phyloP scores from a whole-genome alignment of 306 rosid species.

The Dryas alaskensis region DNA sequence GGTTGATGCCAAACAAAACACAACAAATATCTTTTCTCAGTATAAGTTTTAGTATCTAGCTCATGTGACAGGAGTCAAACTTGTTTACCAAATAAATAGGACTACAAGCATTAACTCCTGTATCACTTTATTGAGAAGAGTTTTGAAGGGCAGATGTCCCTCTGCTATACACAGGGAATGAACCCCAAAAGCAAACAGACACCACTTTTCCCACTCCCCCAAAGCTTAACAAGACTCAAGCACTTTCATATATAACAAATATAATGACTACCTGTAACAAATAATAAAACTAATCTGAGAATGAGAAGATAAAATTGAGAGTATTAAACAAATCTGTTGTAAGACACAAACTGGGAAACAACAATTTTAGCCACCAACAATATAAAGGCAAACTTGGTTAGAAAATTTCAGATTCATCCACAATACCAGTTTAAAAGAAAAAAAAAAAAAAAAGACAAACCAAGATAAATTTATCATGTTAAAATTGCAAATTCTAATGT shows the following conservation, averaged over 20 bases:
- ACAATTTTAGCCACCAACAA: background rate
- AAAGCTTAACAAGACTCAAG: conserved; percentile 1
- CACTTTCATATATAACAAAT: background rate
- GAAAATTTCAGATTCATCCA: too few species aligned
- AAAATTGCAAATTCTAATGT: too few species aligned
- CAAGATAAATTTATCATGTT: too few species aligned
- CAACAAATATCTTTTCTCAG: too few species aligned
- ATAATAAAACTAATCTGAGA: background rate
- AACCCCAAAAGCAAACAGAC: conserved; percentile 29
- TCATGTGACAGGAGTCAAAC: conserved; percentile 58
- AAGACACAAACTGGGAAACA: background rate
- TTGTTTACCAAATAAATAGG: conserved; percentile 41
- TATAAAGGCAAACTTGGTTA: too few species aligned
- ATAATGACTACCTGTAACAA: background rate
- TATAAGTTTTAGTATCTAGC: too few species aligned
- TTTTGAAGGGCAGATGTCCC: too few species aligned
- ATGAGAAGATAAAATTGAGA: background rate
- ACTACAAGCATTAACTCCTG: conserved; percentile 50
- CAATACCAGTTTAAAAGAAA: too few species aligned
- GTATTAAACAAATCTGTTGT: background rate
- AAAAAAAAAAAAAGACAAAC: too few species aligned
- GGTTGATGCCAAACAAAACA: too few species aligned
- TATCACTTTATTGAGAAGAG: background rate
- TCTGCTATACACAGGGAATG: background rate
- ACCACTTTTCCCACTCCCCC: conserved; percentile 37